phyloP scores from a whole-genome alignment of 2,329 filamentous ascomycete species.

The Xylariaceae sp. region DNA sequence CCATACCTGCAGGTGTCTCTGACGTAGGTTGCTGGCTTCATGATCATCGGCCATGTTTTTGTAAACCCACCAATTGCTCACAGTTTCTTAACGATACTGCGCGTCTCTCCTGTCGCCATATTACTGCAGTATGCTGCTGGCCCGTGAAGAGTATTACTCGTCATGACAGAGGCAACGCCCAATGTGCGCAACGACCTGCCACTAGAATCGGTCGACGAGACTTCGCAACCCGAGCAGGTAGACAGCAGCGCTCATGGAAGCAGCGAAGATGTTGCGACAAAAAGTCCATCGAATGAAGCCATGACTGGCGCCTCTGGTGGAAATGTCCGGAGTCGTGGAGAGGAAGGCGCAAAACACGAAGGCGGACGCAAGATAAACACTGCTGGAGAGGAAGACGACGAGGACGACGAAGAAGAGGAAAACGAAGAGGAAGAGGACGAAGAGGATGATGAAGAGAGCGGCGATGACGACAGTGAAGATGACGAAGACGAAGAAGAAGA shows the following conservation, averaged over 20 bases:
- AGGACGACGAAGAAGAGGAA: constrained; percentile 71
- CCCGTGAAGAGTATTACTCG: constrained; percentile 25
- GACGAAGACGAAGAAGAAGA: constrained; percentile 71
- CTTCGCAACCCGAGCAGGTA: constrained; percentile 1
- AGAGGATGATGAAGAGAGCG: constrained; percentile 42
- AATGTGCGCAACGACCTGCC: constrained; percentile 27
- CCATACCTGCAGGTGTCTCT: not conserved
- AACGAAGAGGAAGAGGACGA: constrained; percentile 30
- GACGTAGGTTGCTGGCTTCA: not conserved
- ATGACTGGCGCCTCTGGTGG: constrained; percentile 10
- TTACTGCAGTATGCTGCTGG: constrained; percentile 28
- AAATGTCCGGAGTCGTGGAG: constrained; percentile 17
- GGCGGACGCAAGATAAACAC: constrained; percentile 39
- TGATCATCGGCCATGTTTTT: not conserved
- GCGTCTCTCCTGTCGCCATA: constrained; percentile 6
- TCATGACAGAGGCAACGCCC: constrained; percentile 41
- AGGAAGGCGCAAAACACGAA: constrained; percentile 40
- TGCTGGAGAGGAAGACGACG: constrained; percentile 58
- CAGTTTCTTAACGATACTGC: constrained; percentile 4
- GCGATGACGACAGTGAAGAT: constrained; percentile 49
- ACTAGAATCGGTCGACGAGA: constrained; percentile 12
- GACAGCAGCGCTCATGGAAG: not conserved
- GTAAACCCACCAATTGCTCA: not conserved
- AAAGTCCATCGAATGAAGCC: constrained; percentile 1
- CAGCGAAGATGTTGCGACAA: constrained; percentile 7